Conservation (phyloP, 148 eudicot genomes). For the Camellia japonica region DNA sequence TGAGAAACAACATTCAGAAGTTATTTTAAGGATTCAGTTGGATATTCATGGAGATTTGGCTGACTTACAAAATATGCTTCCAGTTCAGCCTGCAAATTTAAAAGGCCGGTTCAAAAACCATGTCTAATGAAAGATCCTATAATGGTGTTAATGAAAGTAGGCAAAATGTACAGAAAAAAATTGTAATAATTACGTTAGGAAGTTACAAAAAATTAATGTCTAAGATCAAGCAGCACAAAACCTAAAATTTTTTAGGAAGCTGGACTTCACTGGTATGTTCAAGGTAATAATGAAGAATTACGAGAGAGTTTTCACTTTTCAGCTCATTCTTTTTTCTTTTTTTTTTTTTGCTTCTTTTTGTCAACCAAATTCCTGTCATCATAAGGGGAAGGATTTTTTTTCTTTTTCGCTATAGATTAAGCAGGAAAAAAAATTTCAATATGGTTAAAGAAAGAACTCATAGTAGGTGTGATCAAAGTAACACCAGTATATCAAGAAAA, state of each 20-base stretch:
- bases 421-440: neutral
- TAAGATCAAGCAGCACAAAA: neutral
- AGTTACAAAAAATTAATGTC: neutral
- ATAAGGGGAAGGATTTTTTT: neutral
- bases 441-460: neutral
- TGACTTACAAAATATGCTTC: neutral
- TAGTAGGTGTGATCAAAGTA: neutral
- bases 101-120: neutral
- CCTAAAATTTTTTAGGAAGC: neutral
- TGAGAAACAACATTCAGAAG: neutral
- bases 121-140: neutral
- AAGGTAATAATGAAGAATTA: neutral
- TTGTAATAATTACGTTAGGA: no score
- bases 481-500: neutral
- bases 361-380: neutral
- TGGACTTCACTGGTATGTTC: neutral
- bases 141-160: neutral
- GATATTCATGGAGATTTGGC: neutral
- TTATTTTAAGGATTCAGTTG: neutral
- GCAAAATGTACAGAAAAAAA: neutral
- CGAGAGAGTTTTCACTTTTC: neutral
- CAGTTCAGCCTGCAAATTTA: constrained; percentile 5
- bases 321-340: neutral
- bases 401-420: neutral
- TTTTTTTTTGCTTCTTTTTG: neutral